Percentiles rank a stretch among this genome's conserved stretches.
Conservation (phyloP, 1,139 yeast genomes). For the Sugiyamaella castrensis region DNA sequence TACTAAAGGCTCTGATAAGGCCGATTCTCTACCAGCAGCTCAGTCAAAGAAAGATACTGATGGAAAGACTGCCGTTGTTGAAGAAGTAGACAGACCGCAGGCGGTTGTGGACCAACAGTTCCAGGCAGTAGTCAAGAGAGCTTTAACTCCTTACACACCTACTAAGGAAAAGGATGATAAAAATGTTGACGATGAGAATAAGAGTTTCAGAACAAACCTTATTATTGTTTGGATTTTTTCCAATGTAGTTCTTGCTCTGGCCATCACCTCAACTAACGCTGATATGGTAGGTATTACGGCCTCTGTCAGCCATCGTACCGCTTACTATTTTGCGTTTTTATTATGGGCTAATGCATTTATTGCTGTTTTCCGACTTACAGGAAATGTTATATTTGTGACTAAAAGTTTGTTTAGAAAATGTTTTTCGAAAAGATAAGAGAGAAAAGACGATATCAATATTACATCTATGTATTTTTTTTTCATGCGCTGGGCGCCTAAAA, state of each 20-base stretch:
- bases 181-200: constrained; percentile 55
- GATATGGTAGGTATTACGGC: constrained; percentile 36
- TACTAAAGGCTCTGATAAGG: constrained; percentile 79
- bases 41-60: constrained; percentile 53
- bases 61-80: constrained; percentile 71
- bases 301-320: constrained; percentile 41
- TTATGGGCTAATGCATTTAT: constrained; percentile 79
- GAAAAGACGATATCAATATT: not conserved
- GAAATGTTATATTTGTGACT: constrained; percentile 59
- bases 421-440: constrained; percentile 26
- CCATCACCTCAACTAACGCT: constrained; percentile 46
- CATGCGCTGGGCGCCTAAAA: not conserved
- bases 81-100: constrained; percentile 68
- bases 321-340: constrained; percentile 64
- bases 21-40: constrained; percentile 57
- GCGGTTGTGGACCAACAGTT: constrained; percentile 54
- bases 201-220: constrained; percentile 78
- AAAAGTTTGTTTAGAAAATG: constrained; percentile 38
- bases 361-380: constrained; percentile 71
- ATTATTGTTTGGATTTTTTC: constrained; percentile 77
- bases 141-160: constrained; percentile 43
- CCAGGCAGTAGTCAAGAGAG: constrained; percentile 44
- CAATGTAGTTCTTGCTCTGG: constrained; percentile 67
- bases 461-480: constrained; percentile 2
- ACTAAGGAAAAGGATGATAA: constrained; percentile 35